These are phyloP conservation scores for Hydrangea macrophylla DNA, from an alignment of 148 eudicot species.

Conservation along the genomic window DNA sequence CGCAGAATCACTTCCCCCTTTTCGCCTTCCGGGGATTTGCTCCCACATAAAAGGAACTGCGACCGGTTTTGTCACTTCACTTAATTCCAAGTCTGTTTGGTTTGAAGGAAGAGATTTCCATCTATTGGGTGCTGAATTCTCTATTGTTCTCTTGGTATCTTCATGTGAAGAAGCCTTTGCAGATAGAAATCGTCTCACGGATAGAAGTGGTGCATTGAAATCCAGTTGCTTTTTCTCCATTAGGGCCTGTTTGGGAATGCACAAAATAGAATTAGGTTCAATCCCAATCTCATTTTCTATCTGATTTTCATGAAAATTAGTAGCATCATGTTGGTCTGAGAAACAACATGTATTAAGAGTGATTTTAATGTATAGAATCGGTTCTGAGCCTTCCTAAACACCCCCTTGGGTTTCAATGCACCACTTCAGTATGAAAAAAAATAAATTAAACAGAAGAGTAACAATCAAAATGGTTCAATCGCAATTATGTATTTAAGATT, in stretches of 20 bases:
- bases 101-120: conserved; percentile 31
- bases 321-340: no score
- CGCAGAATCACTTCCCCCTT: conserved; percentile 20
- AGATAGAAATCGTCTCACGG: conserved; percentile 42
- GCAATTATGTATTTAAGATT: not conserved
- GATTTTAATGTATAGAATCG: no score
- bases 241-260: no score
- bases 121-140: conserved; percentile 14
- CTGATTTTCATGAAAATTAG: no score
- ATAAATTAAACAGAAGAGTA: not conserved
- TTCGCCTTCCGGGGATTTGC: conserved; percentile 47
- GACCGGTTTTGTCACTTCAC: conserved; percentile 46
- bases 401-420: no score
- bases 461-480: not conserved
- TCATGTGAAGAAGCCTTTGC: conserved; percentile 17
- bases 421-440: no score
- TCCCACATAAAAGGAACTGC: conserved; percentile 64
- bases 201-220: conserved; percentile 49
- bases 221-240: conserved; percentile 55
- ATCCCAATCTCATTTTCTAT: no score
- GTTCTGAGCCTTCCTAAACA: no score
- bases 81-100: conserved; percentile 28
- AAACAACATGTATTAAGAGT: no score
- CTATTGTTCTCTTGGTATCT: conserved; percentile 9
- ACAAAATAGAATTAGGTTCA: no score